Evolutionary conservation across 345 rosid genomes (phyloP), one percentile per base, ranked within the genome.

Genomic region (Sonneratia alba): DNA sequence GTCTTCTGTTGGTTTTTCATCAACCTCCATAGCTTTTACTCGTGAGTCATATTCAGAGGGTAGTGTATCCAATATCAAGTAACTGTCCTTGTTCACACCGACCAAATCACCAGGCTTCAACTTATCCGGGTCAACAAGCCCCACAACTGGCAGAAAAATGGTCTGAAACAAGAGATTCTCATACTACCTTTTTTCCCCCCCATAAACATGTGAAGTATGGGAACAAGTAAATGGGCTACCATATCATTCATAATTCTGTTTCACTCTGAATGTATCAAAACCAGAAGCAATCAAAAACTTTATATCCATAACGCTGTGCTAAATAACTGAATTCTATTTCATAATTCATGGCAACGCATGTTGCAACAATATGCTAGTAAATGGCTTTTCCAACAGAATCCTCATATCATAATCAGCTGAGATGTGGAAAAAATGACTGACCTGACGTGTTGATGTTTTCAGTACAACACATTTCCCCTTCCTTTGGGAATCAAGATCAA

Each of bases 21-120:
- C 99, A 70, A 96, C 99, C 81, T 96, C 99, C 99, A 96, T 96
- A 68, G 99, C 99, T 83, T 96, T 92, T 37, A 96, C 98, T 49
- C 97, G 87, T 1, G 98, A 96, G 73, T 96, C 99, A 76, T 92
- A 96, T 73, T 96, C 99, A 0, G 99, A 89, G 3, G 99, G 99
- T 37, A 96, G 82, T 22, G 99, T 92, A 71, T 96, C 99, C 81
- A 96, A 74, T 76, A 96, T 92, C 78, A 96, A 71, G 85, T 96
- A 96, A 63, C 99, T 96, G 69, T 96, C 99, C 77, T 96, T 96
- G 77, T 96, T 96, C 36, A 96, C 99, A 66, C 99, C 99, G 78
- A 92, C 98, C 86, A 96, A 76, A 79, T 96, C 99, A 53, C 98
- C 98, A 36, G 99, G 99, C 82, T 96, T 96, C 83, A 96, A 81